These are phyloP conservation scores for Mucor lusitanicus DNA, from an alignment of 371 early-diverging fungal genomes.

Conservation along the genomic window DNA sequence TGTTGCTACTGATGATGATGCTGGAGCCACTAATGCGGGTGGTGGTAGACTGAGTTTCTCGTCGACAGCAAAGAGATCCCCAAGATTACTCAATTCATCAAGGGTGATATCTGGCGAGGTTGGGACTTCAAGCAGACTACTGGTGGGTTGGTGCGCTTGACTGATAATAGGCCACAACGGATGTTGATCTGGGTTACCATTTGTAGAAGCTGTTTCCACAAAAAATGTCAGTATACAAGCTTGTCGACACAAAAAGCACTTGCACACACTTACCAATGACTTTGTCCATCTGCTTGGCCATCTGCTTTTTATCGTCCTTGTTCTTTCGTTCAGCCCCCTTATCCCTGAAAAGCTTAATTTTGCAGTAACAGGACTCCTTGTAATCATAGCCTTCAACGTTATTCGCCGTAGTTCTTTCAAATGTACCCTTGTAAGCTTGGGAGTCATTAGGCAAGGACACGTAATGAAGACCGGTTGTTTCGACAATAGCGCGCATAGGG, in stretches of 20 bases:
- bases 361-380: conserved; percentile 63
- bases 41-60: background rate
- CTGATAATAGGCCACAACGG: conserved; percentile 21
- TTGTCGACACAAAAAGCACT: background rate
- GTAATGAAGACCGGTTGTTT: conserved; percentile 13
- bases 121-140: conserved; percentile 4
- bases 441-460: conserved; percentile 5
- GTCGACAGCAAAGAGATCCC: background rate
- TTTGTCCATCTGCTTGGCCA: conserved; percentile 59
- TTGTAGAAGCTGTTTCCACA: conserved; percentile 14
- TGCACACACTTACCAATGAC: conserved; percentile 9
- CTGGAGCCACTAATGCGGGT: background rate
- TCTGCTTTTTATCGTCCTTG: conserved; percentile 63
- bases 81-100: background rate
- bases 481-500: conserved; percentile 58
- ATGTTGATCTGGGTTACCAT: conserved; percentile 21
- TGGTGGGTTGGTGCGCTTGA: conserved; percentile 9
- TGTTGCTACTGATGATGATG: background rate
- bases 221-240: background rate
- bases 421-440: conserved; percentile 4
- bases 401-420: background rate
- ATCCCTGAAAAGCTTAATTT: conserved; percentile 79
- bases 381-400: conserved; percentile 16
- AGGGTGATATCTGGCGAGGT: conserved; percentile 8
- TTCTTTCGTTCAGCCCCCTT: conserved; percentile 73